Base-by-base conservation (phyloP, 2,329 filamentous ascomycete genomes). In the Alternaria conjuncta region DNA sequence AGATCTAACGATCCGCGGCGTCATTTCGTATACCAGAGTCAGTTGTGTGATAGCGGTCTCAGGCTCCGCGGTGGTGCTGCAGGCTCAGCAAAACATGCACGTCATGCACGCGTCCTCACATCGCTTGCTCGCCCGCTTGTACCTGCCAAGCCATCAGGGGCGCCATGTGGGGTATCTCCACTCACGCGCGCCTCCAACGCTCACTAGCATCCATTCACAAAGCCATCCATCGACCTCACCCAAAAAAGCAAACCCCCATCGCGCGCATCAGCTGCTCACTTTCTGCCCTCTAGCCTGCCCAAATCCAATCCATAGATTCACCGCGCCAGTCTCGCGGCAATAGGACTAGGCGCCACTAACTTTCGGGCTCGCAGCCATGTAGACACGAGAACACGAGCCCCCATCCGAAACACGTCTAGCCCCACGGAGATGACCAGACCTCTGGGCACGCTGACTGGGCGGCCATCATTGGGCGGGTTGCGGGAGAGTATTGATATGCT, bases 61-160 rank as follows among this genome's bases (percentile, higher is more conserved):
- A 53, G 20, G 28, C 23, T 18, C 30, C 13, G 20, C 20, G 49
- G 28, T 51, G 12, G 21, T 25, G 21, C 45, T 47, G 13, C 45
- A 3, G 21, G 45, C 21, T 20, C 20, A 7, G 30, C 6, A 13
- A 36, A 53, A 53, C 13, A 41, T 41, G 28, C 49, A 53, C 30
- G 49, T 53, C 49, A 53, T 53, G 30, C 49, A 36, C 30, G 49
- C 49, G 49, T 32, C 49, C 49, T 51, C 28, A 36, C 51, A 55
- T 41, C 36, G 36, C 36, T 41, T 41, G 36, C 36, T 2, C 5
- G 36, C 36, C 36, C 51, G 51, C 36, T 44, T 55, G 53, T 55
- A 55, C 53, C 53, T 55, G 53, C 53, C 53, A 55, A 55, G 53
- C 36, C 32, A 28, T 55, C 53, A 55, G 32, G 53, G 53, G 53